phyloP scores from a whole-genome alignment of 2,329 filamentous ascomycete genomes.

The Colletotrichum shisoi region DNA sequence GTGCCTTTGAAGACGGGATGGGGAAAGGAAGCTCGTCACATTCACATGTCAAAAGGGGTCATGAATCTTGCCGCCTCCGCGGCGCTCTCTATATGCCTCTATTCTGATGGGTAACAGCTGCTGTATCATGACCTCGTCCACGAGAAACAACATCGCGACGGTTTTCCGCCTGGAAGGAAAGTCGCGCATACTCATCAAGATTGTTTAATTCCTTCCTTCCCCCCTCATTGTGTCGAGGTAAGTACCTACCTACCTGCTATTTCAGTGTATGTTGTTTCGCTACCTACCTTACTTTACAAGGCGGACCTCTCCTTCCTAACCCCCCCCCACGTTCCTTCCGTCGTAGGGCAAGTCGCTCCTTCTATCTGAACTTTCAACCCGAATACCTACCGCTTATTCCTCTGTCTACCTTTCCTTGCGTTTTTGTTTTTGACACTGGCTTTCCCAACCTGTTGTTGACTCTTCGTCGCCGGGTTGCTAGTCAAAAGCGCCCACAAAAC shows the following conservation, averaged over 20 bases:
- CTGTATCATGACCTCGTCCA: not conserved
- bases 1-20: not conserved
- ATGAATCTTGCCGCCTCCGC: too few relatives aligned
- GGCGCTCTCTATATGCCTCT: too few relatives aligned
- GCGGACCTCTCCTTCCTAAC: not conserved
- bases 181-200: not conserved
- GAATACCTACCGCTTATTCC: not conserved
- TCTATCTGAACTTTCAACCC: not conserved
- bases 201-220: not conserved
- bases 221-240: too few relatives aligned
- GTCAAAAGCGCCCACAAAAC: not conserved
- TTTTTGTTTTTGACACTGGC: not conserved
- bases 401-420: not conserved
- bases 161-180: not conserved
- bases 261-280: too few relatives aligned
- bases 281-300: not conserved
- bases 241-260: too few relatives aligned
- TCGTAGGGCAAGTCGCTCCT: not conserved
- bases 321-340: not conserved
- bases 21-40: too few relatives aligned
- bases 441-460: conserved; percentile 2
- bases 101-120: not conserved
- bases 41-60: too few relatives aligned
- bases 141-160: not conserved
- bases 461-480: not conserved